These are phyloP conservation scores for Tardiomyces digboiensis DNA, from an alignment of 1,139 yeast species.

Conservation along the genomic window DNA sequence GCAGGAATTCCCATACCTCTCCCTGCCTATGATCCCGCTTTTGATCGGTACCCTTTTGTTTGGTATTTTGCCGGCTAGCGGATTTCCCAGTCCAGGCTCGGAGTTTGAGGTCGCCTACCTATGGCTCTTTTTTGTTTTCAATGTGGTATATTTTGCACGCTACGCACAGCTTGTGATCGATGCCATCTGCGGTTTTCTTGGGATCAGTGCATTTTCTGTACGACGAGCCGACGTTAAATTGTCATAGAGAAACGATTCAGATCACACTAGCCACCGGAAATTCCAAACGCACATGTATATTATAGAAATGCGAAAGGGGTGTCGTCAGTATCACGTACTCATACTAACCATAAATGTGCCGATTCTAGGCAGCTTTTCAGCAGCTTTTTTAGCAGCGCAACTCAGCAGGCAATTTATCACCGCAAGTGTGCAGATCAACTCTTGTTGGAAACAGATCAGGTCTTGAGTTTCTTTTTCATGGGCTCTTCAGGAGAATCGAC, in stretches of 20 bases:
- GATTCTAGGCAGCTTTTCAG: no score
- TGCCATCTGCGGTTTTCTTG: conserved; percentile 27
- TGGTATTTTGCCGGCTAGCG: conserved; percentile 22
- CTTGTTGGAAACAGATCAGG: no score
- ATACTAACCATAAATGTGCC: no score
- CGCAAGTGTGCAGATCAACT: no score
- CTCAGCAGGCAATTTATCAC: no score
- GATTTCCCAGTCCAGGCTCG: conserved; percentile 13
- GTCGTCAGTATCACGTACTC: no score
- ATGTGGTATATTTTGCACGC: conserved; percentile 23
- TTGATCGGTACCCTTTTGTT: conserved; percentile 27
- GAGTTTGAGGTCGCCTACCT: conserved; percentile 24
- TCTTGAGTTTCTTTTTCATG: no score
- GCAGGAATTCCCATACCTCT: conserved; percentile 50
- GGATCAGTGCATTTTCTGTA: conserved; percentile 30
- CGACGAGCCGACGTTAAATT: conserved; percentile 1
- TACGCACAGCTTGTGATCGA: conserved; percentile 28
- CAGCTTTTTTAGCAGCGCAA: no score
- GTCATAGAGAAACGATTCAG: background rate
- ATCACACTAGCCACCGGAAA: background rate
- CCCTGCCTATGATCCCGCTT: conserved; percentile 27
- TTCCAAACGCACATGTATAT: no score
- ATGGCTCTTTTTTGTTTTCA: conserved; percentile 22
- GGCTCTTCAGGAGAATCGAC: background rate
- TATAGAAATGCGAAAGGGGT: no score